A percentile compares a stretch with the other conserved stretches of the same genome.
Evolutionary conservation across 768 basidiomycete species (phyloP).

Genomic region (Suillus decipiens): DNA sequence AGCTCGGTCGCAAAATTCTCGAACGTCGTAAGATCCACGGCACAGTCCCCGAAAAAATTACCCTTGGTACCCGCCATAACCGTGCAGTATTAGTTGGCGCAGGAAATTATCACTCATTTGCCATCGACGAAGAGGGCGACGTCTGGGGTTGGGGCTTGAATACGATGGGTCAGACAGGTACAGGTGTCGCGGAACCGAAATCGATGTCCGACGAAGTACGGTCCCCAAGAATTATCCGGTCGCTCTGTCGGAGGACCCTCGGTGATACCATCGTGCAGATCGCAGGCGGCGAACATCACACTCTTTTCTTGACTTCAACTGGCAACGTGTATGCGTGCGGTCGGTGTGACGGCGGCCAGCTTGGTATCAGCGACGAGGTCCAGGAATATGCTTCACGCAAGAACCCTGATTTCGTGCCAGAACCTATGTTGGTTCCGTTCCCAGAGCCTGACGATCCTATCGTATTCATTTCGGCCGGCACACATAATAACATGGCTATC

Average conservation of each 20-base stretch:
- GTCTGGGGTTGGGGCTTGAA: constrained; percentile 98
- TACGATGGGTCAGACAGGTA: constrained; percentile 82
- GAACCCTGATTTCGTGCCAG: constrained; percentile 59
- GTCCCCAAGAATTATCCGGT: constrained; percentile 62
- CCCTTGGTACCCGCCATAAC: constrained; percentile 66
- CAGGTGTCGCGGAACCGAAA: constrained; percentile 46
- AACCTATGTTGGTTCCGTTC: constrained; percentile 68
- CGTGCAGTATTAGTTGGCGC: constrained; percentile 74
- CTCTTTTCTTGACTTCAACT: constrained; percentile 80
- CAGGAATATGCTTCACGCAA: constrained; percentile 57
- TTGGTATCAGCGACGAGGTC: constrained; percentile 75
- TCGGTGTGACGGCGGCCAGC: constrained; percentile 79
- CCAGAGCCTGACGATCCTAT: constrained; percentile 65
- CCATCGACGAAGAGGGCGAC: constrained; percentile 77
- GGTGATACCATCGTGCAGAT: constrained; percentile 69
- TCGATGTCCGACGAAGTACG: constrained; percentile 55
- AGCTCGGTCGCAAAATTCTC: constrained; percentile 88
- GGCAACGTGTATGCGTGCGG: constrained; percentile 90
- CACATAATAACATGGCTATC: constrained; percentile 72
- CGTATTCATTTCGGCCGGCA: constrained; percentile 64
- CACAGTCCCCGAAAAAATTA: constrained; percentile 84
- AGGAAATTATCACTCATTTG: constrained; percentile 87
- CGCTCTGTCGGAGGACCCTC: constrained; percentile 62
- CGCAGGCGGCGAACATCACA: constrained; percentile 84
- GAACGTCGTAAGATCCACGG: constrained; percentile 89